Percentiles rank a stretch among this genome's conserved stretches.
Evolutionary conservation across 2,329 filamentous ascomycete genomes (phyloP).

Genomic region (Alternaria viburni): DNA sequence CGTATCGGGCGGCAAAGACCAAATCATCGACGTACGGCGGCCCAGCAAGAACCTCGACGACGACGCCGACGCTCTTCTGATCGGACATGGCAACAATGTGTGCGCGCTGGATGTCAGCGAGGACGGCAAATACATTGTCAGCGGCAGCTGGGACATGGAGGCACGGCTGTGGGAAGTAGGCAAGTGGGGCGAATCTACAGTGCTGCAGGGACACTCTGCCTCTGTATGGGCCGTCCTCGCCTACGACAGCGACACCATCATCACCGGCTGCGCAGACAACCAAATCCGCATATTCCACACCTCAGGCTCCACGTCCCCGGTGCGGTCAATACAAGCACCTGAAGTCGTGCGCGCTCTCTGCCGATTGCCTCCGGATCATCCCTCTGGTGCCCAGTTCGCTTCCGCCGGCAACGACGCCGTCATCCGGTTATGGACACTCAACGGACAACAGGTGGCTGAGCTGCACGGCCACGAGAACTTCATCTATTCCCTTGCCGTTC

Average conservation of each 20-base stretch:
- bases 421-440: conserved; percentile 84
- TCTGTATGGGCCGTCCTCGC: conserved; percentile 93
- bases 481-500: conserved; percentile 81
- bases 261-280: conserved; percentile 85
- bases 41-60: conserved; percentile 71
- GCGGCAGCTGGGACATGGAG: conserved; percentile 91
- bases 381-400: conserved; percentile 88
- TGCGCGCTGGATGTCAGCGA: conserved; percentile 83
- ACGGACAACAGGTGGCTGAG: conserved; percentile 76
- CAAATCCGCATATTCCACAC: conserved; percentile 81
- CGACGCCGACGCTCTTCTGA: conserved; percentile 82
- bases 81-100: conserved; percentile 87
- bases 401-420: conserved; percentile 93
- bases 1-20: conserved; percentile 87
- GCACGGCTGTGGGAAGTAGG: conserved; percentile 85
- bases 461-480: conserved; percentile 92
- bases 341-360: conserved; percentile 88
- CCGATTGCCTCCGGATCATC: conserved; percentile 75
- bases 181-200: conserved; percentile 78
- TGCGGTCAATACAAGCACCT: conserved; percentile 71
- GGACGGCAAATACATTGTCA: conserved; percentile 76
- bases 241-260: conserved; percentile 77
- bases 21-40: conserved; percentile 87
- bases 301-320: conserved; percentile 67
- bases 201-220: conserved; percentile 77